Conservation (phyloP, 2,329 filamentous ascomycete genomes). For the Ascochyta pisi region DNA sequence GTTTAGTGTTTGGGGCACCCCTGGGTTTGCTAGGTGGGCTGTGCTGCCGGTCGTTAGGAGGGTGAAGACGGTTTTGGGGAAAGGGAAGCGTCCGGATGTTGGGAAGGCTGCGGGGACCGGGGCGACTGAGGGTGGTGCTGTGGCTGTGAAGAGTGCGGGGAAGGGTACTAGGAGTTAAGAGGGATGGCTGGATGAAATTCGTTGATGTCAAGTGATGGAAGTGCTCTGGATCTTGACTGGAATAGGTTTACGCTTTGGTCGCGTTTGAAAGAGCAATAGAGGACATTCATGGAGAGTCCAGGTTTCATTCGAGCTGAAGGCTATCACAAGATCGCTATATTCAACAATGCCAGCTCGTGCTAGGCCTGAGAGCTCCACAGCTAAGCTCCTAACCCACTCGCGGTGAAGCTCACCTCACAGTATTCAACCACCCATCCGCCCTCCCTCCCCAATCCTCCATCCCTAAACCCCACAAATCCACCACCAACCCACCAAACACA, state of each 20-base stretch:
- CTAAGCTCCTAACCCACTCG: not conserved
- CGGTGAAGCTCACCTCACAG: not conserved
- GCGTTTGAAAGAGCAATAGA: not conserved
- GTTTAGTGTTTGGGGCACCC: conserved; percentile 84
- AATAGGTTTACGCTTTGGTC: not conserved
- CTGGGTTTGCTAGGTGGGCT: conserved; percentile 76
- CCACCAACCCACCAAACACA: not conserved
- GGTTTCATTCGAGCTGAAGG: too few relatives aligned
- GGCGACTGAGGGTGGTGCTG: conserved; percentile 40
- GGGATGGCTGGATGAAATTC: not conserved
- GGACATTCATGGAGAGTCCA: not conserved
- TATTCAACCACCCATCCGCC: not conserved
- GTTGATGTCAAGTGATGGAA: conserved; percentile 7
- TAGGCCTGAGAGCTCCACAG: not conserved
- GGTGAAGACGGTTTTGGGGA: conserved; percentile 50
- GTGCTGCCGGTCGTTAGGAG: conserved; percentile 39
- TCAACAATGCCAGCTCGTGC: too few relatives aligned
- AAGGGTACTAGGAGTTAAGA: not conserved
- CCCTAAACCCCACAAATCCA: not conserved
- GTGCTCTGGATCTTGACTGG: conserved; percentile 11
- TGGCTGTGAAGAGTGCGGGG: conserved; percentile 29
- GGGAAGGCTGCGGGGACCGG: conserved; percentile 40
- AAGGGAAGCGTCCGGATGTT: conserved; percentile 28
- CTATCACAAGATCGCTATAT: too few relatives aligned
- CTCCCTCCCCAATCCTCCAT: not conserved